Evolutionary conservation across 176 grass and related monocot genomes (phyloP), one percentile per base, ranked within the genome.

Genomic region (Carex myosuroides): DNA sequence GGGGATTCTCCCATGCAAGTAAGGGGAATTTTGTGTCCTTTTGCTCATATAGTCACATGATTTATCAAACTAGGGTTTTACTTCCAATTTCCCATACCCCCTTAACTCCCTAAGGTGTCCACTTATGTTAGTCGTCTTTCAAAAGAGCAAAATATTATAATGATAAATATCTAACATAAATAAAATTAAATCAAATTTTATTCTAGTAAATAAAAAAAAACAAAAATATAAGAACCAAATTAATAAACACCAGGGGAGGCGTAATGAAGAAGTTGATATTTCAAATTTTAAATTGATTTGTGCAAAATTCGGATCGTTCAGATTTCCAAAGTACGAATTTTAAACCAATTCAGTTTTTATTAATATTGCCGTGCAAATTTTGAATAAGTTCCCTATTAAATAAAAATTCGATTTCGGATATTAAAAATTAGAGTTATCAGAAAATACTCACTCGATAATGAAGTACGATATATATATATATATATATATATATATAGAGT

Each of bases 1-100:
- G 46, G 46, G 72, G 48, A 77, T 77, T 77, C 72, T 77, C 48
- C 72, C 72, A 77, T 77, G 50, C 46, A 55, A 76, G 72, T 17
- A 30, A 76, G 22, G 54, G 72, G 13, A 48, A 76, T 32, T 30
- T 55, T 76, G 55, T 76, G 72, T 76, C 72, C 72, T 55, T 30
- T 30, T 76, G 18, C 72, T 76, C 48, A 76, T 22, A 26, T 76
- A 46, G 20, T 76, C 72, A 76, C 72, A 76, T 55, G 72, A 54
- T 76, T 50, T 55, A 76, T 55, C 72, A 76, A 76, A 16, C 48
- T 76, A 76, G 72, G 46, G 72, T 55, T 52, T 74, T 76, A 29
- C 46, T 76, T 76, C 48, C 72, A 54, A 39, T 76, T 76, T 55
- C 20, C 46, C 72, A 55, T 75, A 53, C 70, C 11, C 11, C 11